These are phyloP conservation scores for Raffaelea arxii DNA, from an alignment of 2,329 filamentous ascomycete genomes.

Conservation along the genomic window DNA sequence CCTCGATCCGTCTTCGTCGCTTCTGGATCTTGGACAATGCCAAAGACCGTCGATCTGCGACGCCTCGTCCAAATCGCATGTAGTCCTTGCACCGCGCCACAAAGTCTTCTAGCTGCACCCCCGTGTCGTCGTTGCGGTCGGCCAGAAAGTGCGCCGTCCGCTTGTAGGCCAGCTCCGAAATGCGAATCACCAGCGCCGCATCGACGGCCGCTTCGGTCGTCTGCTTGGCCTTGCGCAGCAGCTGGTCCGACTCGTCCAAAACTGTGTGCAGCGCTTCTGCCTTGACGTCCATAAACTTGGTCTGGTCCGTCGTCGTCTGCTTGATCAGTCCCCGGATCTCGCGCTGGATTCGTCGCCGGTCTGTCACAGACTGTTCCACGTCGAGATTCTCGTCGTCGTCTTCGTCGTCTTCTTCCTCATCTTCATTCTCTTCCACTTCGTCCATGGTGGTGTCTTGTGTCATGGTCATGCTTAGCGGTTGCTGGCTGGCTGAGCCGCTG, in stretches of 20 bases:
- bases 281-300: constrained; percentile 58
- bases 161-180: constrained; percentile 70
- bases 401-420: constrained; percentile 13
- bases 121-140: constrained; percentile 56
- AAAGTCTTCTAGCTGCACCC: constrained; percentile 84
- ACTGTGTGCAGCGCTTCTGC: constrained; percentile 57
- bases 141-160: constrained; percentile 66
- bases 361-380: constrained; percentile 68
- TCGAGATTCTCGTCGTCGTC: constrained; percentile 52
- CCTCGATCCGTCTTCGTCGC: constrained; percentile 32
- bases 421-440: constrained; percentile 15
- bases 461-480: too few relatives aligned
- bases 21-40: constrained; percentile 42
- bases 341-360: constrained; percentile 52
- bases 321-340: constrained; percentile 44
- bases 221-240: constrained; percentile 65
- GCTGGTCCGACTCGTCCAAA: constrained; percentile 54
- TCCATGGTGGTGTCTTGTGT: constrained; percentile 2
- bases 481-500: too few relatives aligned
- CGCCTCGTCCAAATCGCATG: constrained; percentile 61
- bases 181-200: constrained; percentile 71
- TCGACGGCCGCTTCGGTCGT: constrained; percentile 87
- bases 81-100: constrained; percentile 81
- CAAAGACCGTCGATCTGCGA: constrained; percentile 38
- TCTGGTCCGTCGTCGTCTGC: constrained; percentile 48